phyloP scores from a whole-genome alignment of 371 early-diverging fungal genomes.

The Mucor mucedo region DNA sequence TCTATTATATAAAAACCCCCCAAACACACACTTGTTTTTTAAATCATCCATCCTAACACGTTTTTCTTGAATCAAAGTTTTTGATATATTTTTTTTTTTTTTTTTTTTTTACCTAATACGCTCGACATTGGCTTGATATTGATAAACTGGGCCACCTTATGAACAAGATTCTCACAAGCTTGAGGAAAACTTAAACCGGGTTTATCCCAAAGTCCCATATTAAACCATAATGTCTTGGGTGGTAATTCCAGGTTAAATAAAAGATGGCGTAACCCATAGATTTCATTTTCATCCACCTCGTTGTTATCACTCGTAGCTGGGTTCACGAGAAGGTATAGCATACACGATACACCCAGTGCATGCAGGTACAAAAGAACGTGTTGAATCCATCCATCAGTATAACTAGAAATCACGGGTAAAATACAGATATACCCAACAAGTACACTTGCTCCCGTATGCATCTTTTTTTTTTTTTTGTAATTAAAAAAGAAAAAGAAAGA shows the following conservation, averaged over 20 bases:
- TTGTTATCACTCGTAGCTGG: background rate
- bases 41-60: too few relatives aligned
- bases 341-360: conserved; percentile 32
- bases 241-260: conserved; percentile 40
- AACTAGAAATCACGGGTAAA: conserved; percentile 6
- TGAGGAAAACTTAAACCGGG: conserved; percentile 25
- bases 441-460: conserved; percentile 5
- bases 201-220: conserved; percentile 52
- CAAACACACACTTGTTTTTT: background rate
- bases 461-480: background rate
- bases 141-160: conserved; percentile 20
- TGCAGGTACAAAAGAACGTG: conserved; percentile 33
- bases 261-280: conserved; percentile 43
- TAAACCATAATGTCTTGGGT: conserved; percentile 52
- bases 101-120: conserved; percentile 38
- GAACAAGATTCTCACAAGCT: conserved; percentile 40
- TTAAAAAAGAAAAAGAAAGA: background rate
- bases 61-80: too few relatives aligned
- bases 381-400: background rate
- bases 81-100: background rate
- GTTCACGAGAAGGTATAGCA: background rate
- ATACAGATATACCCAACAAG: conserved; percentile 8
- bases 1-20: conserved; percentile 25
- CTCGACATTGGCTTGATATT: conserved; percentile 11
- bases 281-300: conserved; percentile 17